Percentiles rank a stretch among this genome's conserved stretches.
Evolutionary conservation across 78 protist genomes (phyloP).

Genomic region (Monocercomonoides exilis): DNA sequence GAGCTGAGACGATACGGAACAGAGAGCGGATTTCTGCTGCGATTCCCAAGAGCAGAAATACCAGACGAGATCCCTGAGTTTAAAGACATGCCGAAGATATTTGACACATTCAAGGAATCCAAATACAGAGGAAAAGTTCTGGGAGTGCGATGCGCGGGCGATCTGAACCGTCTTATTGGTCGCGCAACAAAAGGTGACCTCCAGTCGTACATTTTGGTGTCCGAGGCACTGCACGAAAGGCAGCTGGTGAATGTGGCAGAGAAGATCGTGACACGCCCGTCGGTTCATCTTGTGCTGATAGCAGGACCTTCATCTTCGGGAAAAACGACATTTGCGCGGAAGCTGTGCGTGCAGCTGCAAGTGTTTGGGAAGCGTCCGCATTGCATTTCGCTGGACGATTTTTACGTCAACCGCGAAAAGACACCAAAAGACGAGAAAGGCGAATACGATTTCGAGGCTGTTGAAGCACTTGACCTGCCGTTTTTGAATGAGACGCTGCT

Average conservation of each 20-base stretch:
- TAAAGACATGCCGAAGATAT: conserved; percentile 9
- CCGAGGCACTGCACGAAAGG: conserved; percentile 8
- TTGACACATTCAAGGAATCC: not conserved
- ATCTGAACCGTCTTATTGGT: not conserved
- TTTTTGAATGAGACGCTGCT: conserved; percentile 3
- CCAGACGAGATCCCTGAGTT: not conserved
- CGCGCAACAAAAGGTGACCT: not conserved
- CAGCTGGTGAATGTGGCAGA: not conserved
- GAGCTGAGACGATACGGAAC: not conserved
- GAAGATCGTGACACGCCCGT: not conserved
- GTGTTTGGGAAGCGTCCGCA: conserved; percentile 17
- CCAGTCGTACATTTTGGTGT: not conserved
- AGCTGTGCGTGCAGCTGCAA: conserved; percentile 22
- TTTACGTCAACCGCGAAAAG: conserved; percentile 8
- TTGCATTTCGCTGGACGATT: conserved; percentile 31
- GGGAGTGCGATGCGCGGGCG: conserved; percentile 17
- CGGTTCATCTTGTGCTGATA: conserved; percentile 10
- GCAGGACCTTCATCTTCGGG: conserved; percentile 54
- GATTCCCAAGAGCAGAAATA: not conserved
- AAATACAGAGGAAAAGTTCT: not conserved
- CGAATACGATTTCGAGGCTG: conserved; percentile 29
- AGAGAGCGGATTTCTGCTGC: conserved; percentile 13
- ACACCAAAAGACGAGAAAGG: conserved; percentile 23
- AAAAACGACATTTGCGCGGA: conserved; percentile 46
- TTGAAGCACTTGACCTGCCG: conserved; percentile 28